phyloP scores from a whole-genome alignment of 257 asterid species.

The Ilex asprella region DNA sequence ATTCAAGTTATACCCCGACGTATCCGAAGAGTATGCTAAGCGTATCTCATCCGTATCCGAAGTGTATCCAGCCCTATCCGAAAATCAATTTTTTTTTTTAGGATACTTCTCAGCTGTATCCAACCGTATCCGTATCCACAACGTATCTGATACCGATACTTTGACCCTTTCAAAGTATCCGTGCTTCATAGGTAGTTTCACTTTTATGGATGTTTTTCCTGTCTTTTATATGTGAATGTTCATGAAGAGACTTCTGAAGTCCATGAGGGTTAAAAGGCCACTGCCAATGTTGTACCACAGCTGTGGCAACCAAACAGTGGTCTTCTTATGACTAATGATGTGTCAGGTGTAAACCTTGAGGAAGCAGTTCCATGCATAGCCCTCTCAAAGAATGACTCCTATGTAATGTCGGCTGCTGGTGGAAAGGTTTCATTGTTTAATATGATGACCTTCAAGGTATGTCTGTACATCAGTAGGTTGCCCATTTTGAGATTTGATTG shows the following conservation, averaged over 20 bases:
- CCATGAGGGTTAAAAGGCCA: conserved; percentile 44
- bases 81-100: too few relatives aligned
- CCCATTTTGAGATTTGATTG: neutral
- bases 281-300: conserved; percentile 58
- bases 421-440: conserved; percentile 75
- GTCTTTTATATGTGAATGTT: neutral
- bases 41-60: too few relatives aligned
- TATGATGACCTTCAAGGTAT: conserved; percentile 82
- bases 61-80: too few relatives aligned
- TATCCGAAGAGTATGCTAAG: too few relatives aligned
- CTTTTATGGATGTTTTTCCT: neutral
- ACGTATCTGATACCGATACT: too few relatives aligned
- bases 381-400: conserved; percentile 76
- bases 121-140: too few relatives aligned
- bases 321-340: conserved; percentile 62
- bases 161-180: too few relatives aligned
- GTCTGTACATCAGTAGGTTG: neutral
- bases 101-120: too few relatives aligned
- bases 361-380: conserved; percentile 87
- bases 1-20: too few relatives aligned
- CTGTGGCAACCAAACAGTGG: conserved; percentile 82
- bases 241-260: conserved; percentile 16
- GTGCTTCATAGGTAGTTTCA: too few relatives aligned
- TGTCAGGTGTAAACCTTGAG: conserved; percentile 66
- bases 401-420: conserved; percentile 83